Evolutionary conservation across 495 filamentous ascomycete genomes (phyloP).

Genomic region (Copromyces sp.): DNA sequence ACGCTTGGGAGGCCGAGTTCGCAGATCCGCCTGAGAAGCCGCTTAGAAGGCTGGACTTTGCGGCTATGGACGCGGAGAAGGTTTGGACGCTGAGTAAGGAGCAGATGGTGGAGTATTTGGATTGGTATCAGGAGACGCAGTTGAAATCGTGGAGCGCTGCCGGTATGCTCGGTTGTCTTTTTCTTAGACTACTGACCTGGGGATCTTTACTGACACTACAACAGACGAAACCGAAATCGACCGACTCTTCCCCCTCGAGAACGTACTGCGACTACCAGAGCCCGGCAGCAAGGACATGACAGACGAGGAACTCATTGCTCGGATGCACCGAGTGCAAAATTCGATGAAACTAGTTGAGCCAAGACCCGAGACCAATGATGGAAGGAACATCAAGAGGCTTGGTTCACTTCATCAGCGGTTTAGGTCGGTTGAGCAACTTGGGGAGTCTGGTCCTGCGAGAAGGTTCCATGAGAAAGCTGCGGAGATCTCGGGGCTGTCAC

Average conservation of each 20-base stretch:
- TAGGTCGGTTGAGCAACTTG: conserved; percentile 10
- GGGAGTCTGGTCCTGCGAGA: conserved; percentile 9
- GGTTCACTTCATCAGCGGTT: conserved; percentile 11
- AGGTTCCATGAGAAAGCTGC: conserved; percentile 18
- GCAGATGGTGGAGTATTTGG: conserved; percentile 73
- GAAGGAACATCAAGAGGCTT: conserved; percentile 3
- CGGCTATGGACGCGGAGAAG: conserved; percentile 52
- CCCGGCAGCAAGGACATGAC: conserved; percentile 14
- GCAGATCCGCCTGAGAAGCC: conserved; percentile 18
- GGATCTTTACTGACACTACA: neutral
- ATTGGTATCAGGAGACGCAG: conserved; percentile 80
- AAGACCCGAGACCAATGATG: neutral
- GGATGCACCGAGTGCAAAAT: conserved; percentile 10
- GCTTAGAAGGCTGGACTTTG: conserved; percentile 10
- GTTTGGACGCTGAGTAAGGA: conserved; percentile 55
- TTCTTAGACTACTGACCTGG: neutral
- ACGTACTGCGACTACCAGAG: conserved; percentile 8
- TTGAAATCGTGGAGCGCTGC: conserved; percentile 32
- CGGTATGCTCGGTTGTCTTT: conserved; percentile 20
- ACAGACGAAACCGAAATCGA: conserved; percentile 30
- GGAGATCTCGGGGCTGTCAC: conserved; percentile 9
- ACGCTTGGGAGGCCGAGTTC: conserved; percentile 52
- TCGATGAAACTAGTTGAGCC: conserved; percentile 10
- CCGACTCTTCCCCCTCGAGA: conserved; percentile 34
- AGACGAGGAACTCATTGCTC: conserved; percentile 20